Evolutionary conservation across 495 filamentous ascomycete genomes (phyloP).

Genomic region (Bacidia rubella): DNA sequence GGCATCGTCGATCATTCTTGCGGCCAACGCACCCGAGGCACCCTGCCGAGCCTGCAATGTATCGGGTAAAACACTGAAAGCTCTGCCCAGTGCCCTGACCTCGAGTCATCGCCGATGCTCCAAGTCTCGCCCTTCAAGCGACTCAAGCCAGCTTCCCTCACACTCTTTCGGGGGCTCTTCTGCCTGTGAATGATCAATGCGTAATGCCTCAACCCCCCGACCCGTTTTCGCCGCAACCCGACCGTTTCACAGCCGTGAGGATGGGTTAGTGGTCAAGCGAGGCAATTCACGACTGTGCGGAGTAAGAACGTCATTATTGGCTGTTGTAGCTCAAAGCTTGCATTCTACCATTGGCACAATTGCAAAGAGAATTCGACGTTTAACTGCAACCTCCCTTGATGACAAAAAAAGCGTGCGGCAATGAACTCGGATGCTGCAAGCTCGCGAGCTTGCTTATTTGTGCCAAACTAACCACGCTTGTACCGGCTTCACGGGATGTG

Average conservation of each 20-base stretch:
- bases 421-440: not conserved
- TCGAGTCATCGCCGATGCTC: not conserved
- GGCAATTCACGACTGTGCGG: not conserved
- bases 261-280: not conserved
- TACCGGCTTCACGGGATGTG: not conserved
- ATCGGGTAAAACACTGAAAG: not conserved
- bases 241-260: not conserved
- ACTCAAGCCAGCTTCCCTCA: not conserved
- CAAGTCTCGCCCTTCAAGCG: not conserved
- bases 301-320: not conserved
- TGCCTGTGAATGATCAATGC: not conserved
- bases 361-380: too few species aligned
- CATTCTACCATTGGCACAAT: not conserved
- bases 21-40: not conserved
- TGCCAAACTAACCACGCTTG: not conserved
- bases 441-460: not conserved
- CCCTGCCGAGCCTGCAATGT: not conserved
- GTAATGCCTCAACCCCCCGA: not conserved
- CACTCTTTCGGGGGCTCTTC: not conserved
- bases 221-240: not conserved
- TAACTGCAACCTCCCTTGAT: too few species aligned
- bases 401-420: not conserved
- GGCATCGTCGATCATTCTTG: constrained; percentile 1
- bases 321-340: too few species aligned
- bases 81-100: not conserved